Evolutionary conservation across 2,329 filamentous ascomycete species (phyloP).

Genomic region (Davidsoniella neocaledoniae): DNA sequence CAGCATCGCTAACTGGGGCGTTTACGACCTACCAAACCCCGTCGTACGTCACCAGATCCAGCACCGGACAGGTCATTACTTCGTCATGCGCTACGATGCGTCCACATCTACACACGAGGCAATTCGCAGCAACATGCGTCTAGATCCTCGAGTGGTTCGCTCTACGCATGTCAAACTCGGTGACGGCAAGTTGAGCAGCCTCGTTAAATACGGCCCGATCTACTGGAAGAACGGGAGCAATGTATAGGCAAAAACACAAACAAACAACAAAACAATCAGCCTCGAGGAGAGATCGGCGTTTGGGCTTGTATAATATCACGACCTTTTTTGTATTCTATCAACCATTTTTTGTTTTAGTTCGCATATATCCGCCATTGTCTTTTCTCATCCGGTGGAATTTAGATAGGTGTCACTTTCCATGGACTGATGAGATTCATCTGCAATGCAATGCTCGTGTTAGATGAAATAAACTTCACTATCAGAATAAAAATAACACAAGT

Average conservation of each 20-base stretch:
- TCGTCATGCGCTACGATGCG: constrained; percentile 90
- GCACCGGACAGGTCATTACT: constrained; percentile 83
- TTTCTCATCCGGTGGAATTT: too few relatives aligned
- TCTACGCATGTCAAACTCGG: constrained; percentile 79
- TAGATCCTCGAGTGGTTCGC: constrained; percentile 83
- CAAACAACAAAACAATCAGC: too few relatives aligned
- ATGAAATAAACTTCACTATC: too few relatives aligned
- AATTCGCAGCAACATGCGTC: constrained; percentile 55
- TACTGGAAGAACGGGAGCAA: constrained; percentile 28
- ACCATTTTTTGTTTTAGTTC: neutral
- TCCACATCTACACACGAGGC: constrained; percentile 55
- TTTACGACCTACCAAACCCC: constrained; percentile 70
- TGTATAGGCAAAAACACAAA: neutral
- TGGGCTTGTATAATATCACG: constrained; percentile 4
- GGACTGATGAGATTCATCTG: too few relatives aligned
- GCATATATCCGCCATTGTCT: too few relatives aligned
- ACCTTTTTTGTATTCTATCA: neutral
- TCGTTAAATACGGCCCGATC: constrained; percentile 32
- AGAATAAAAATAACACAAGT: too few relatives aligned
- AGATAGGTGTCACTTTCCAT: too few relatives aligned
- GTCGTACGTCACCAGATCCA: constrained; percentile 65
- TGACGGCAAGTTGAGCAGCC: constrained; percentile 36
- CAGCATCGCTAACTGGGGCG: constrained; percentile 88
- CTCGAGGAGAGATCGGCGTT: too few relatives aligned
- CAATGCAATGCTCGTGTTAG: too few relatives aligned